Base-by-base conservation (phyloP, 1,284 basidiomycete genomes). In the Cutaneotrichosporon sp. region DNA sequence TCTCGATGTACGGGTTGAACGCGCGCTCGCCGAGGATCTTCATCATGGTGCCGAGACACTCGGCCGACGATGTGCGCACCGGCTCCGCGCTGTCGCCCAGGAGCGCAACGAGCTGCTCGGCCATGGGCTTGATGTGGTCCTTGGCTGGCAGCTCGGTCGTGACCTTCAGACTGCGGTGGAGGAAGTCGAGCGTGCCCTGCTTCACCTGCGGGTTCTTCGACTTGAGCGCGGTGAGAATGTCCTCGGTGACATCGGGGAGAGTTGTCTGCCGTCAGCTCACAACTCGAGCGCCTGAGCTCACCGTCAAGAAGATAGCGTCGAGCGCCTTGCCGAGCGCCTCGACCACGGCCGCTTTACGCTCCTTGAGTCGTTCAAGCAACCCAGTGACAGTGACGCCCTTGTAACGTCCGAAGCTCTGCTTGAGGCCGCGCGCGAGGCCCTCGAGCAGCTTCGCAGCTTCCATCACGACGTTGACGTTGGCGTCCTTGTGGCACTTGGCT, bases 161-260 rank as follows among this genome's bases (percentile, higher is more conserved):
- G 2, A 76, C 78, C 1, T 87, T 82, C 50, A 99, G 85, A 73
- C 88, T 91, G 51, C 97, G 87, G 20, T 85, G 86, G 22, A 98
- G 82, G 75, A 97, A 98, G 72, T 91, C 92, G 67, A 97, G 82
- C 0, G 94, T 89, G 16, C 93, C 91, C 77, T 97, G 92, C 75
- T 97, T 97, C 49, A 98, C 92, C 77, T 97, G 92, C 1, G 97
- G 97, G 75, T 98, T 99, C 82, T 99, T 99, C 66, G 90, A 89
- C 70, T 88, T 87, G 25, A 94, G 80, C 0, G 89, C 87, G 4
- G 87, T 84, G 29, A 91, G 83, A 50, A 95, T 83, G 72, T 98
- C 92, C 25, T 93, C 89, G 58, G 93, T 83, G 52, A 97, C 86
- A 58, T 97, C 95, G 20, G 86, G 79, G 7, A 99, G 81, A 1